phyloP scores from a whole-genome alignment of 768 basidiomycete genomes.

The Pholiota conissans region DNA sequence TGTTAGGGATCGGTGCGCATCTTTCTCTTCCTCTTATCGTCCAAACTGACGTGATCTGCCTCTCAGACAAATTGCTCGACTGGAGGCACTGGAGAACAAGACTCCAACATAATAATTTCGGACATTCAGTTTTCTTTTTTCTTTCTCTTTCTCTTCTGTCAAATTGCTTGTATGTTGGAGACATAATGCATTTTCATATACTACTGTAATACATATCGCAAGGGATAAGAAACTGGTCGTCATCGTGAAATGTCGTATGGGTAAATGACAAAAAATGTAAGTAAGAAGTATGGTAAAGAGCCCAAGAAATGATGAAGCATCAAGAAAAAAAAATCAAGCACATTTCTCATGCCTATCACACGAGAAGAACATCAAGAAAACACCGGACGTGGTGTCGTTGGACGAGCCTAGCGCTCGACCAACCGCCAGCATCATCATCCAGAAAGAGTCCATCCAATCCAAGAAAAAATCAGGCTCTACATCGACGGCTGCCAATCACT shows the following conservation, averaged over 20 bases:
- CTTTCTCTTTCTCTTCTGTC: not conserved
- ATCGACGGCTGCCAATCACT: constrained; percentile 35
- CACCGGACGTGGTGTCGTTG: not conserved
- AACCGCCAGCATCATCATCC: not conserved
- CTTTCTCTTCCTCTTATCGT: not conserved
- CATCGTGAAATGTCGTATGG: constrained; percentile 3
- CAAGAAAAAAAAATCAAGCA: not conserved
- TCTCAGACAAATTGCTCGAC: constrained; percentile 47
- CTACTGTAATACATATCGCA: constrained; percentile 4
- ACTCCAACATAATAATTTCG: constrained; percentile 7
- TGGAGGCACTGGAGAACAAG: constrained; percentile 43
- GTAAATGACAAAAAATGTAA: not conserved
- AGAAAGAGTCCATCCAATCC: not conserved
- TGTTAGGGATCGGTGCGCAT: constrained; percentile 74
- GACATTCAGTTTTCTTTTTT: not conserved
- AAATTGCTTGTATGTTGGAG: not conserved
- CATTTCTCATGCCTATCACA: not conserved
- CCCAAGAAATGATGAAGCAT: not conserved
- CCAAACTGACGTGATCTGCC: constrained; percentile 5
- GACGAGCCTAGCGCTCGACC: constrained; percentile 4
- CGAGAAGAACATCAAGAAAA: not conserved
- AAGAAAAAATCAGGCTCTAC: not conserved
- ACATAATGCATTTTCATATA: constrained; percentile 5
- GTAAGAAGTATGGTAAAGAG: not conserved
- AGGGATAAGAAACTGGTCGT: not conserved